Evolutionary conservation across 495 filamentous ascomycete genomes (phyloP), one percentile per base, ranked within the genome.

Genomic region (Podospora sp.): DNA sequence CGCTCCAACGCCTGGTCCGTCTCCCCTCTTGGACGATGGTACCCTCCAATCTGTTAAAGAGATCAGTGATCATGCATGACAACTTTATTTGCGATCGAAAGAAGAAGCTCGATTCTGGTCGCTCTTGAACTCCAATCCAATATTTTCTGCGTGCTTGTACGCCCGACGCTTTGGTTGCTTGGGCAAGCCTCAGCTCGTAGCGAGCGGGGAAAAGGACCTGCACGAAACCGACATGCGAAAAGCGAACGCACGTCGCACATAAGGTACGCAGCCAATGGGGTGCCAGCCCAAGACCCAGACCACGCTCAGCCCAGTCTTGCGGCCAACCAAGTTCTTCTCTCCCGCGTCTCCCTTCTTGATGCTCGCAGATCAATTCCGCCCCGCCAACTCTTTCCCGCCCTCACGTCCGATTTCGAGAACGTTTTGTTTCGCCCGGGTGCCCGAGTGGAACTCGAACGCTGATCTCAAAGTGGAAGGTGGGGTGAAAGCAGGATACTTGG

Each of bases 11-110:
- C 65, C 33, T 51, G n/a, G 27, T 14, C 52, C 58, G 57, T 60
- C 58, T 61, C 56, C 53, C 58, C 63, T 58, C 50, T 64, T 46
- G 59, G 63, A 33, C 29, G 62, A 69, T 71, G 62, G 49, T 36
- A 71, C 69, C 49, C 60, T 27, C 55, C 63, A 71, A 68, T 71
- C 66, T 68, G 52, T 62, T 58, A 68, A 63, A 53, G 25, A 24
- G 33, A 59, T 59, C 57, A 33, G 18, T 20, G 16, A 18, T 65
- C 52, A 65, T 59, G 58, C 65, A 56, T 40, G 55, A 57, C 61
- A 65, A 57, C 51, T 57, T 29, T 40, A 65, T 65, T 65, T 52
- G 40, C 51, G 14, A 53, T 63, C 50, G 50, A 63, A 33, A 27
- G 24, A 62, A 53, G 49, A 24, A 22, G 27, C 24, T 46, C 24